Evolutionary conservation across 352 stramenopile species (phyloP), one percentile per base, ranked within the genome.

Genomic region (Blastocystis sp.): DNA sequence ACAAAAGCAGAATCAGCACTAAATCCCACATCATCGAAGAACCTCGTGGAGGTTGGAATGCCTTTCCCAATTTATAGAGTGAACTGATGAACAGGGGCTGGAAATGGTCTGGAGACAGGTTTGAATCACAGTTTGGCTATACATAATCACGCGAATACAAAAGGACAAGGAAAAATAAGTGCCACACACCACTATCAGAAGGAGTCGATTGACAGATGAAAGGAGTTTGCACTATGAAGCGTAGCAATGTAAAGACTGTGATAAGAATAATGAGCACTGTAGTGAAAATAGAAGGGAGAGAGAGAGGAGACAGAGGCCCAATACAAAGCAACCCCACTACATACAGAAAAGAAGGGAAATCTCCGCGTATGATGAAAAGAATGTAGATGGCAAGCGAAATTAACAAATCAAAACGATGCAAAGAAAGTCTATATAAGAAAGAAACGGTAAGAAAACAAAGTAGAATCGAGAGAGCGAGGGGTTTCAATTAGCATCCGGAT

Each of bases 121-220:
- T 63, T 18, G 70, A 3, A 43, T 62, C 45, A n/a, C 70, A 80
- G 23, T 62, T 41, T n/a, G 70, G 70, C 50, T 47, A n/a, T 11
- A 45, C 63, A 2, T 11, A 11, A 68, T 2, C 20, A 11, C 11
- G 0, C 2, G 2, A 15, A 18, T 23, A 15, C 11, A 37, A 68
- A 37, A 23, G 2, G 26, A 68, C 59, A 29, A 11, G 11, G 20
- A 68, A 37, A 29, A 68, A 37, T 7, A 80, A 41, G 4, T n/a
- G n/a, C 70, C 70, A 80, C 13, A n/a, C 13, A 11, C 43, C 43
- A 34, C 37, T 61, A n/a, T 26, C n/a, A 26, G 45, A 5, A 7
- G 11, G 45, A n/a, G 70, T 59, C n/a, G 68, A 61, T n/a, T 80
- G 70, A n/a, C 70, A 80, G 50, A 80, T 41, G 41, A 80, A 11